A percentile compares a stretch with the other conserved stretches of the same genome.
Conservation (phyloP, 2,329 filamentous ascomycete species). For the Proliferodiscus dingleyae region DNA sequence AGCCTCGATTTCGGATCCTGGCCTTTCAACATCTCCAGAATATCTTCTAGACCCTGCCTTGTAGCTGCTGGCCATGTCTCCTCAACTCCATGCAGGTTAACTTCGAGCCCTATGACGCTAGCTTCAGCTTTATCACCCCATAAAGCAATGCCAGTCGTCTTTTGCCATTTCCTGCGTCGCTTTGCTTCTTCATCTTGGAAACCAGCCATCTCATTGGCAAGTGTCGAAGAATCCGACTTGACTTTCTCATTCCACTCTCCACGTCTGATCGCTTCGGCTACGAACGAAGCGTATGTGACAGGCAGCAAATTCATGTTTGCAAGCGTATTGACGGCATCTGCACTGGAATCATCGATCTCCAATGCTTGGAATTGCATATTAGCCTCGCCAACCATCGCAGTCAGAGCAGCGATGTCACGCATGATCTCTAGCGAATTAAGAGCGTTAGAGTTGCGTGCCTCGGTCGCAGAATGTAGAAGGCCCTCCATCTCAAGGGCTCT, state of each 20-base stretch:
- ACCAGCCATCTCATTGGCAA: constrained; percentile 88
- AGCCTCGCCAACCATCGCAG: constrained; percentile 66
- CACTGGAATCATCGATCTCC: constrained; percentile 68
- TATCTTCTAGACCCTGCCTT: constrained; percentile 71
- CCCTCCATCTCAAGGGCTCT: constrained; percentile 57
- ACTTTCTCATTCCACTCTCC: constrained; percentile 92
- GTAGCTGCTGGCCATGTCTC: constrained; percentile 73
- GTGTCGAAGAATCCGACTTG: constrained; percentile 74
- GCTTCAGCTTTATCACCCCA: constrained; percentile 62
- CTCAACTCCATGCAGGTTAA: constrained; percentile 77
- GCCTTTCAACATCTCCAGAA: constrained; percentile 60
- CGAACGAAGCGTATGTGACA: constrained; percentile 81
- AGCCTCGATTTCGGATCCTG: constrained; percentile 62
- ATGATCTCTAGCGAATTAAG: constrained; percentile 67
- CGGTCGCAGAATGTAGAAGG: constrained; percentile 53
- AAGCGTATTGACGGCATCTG: constrained; percentile 76
- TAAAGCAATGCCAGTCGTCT: constrained; percentile 69
- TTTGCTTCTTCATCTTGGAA: constrained; percentile 92
- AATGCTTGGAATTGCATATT: constrained; percentile 68
- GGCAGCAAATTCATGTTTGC: constrained; percentile 78
- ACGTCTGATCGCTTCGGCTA: constrained; percentile 79
- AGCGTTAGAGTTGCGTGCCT: constrained; percentile 64
- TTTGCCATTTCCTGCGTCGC: constrained; percentile 84
- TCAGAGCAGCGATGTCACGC: constrained; percentile 76
- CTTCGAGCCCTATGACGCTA: constrained; percentile 71